Evolutionary conservation across 768 basidiomycete species (phyloP).

Genomic region (Mycena galericulata): DNA sequence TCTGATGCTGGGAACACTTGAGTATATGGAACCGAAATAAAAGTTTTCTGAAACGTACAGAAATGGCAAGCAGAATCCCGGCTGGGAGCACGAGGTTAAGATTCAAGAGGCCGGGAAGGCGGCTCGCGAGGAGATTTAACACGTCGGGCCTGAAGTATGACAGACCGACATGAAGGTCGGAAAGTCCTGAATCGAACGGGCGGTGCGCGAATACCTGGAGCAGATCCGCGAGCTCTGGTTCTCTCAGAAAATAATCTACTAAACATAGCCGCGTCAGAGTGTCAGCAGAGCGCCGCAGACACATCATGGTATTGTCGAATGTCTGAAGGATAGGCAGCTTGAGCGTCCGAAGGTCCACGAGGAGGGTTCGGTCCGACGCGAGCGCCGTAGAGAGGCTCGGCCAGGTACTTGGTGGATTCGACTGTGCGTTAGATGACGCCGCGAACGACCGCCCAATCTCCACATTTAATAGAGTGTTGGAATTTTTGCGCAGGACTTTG

Average conservation of each 20-base stretch:
- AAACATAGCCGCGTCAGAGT: constrained; percentile 43
- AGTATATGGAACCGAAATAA: too few species aligned
- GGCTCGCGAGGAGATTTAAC: constrained; percentile 23
- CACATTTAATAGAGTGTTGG: constrained; percentile 11
- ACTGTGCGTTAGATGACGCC: neutral
- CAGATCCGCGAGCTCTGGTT: constrained; percentile 40
- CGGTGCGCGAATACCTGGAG: constrained; percentile 39
- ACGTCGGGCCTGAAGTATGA: constrained; percentile 16
- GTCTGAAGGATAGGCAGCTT: constrained; percentile 27
- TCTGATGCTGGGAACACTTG: too few species aligned
- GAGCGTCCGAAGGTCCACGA: constrained; percentile 5
- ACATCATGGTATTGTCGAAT: constrained; percentile 40
- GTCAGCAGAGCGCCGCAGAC: constrained; percentile 40
- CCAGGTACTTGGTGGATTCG: constrained; percentile 24
- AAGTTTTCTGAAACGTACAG: too few species aligned
- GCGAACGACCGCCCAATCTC: constrained; percentile 23
- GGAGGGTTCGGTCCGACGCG: neutral
- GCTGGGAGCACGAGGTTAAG: constrained; percentile 19
- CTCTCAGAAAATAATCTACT: constrained; percentile 37
- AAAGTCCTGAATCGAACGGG: constrained; percentile 34
- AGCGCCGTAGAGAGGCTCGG: constrained; percentile 12
- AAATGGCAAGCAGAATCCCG: too few species aligned
- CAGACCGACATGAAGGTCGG: constrained; percentile 41
- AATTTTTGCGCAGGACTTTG: constrained; percentile 8
- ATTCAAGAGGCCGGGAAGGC: constrained; percentile 17